Base-by-base conservation (phyloP, 495 filamentous ascomycete genomes). In the Thozetella sp. region DNA sequence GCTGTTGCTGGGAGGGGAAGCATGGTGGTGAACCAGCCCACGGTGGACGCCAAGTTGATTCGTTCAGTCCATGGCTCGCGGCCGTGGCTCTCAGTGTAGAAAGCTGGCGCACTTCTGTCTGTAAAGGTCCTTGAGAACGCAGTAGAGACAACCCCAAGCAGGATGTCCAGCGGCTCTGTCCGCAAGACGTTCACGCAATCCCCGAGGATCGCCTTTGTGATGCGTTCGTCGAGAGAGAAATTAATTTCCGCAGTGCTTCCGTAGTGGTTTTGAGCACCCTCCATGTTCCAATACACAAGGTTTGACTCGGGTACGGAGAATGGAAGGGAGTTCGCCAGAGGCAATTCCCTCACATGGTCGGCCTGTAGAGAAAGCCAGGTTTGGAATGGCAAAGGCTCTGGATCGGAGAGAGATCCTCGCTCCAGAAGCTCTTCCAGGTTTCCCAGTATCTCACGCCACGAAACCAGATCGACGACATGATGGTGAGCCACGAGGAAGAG, bases 391-490 rank as follows among this genome's bases (percentile, higher is more conserved):
- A 86, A 61, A 4, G 71, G 64, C 1, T 56, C 62, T 10, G 30
- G 25, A 0, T 46, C 13, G 12, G 57, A 6, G 3, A 61, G 0
- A 1, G 22, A 11, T 0, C 53, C 53, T 0, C 30, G 52, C 6
- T n/a, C 24, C 0, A 88, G 64, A 11, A 82, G 27, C 4, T 84
- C 79, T 58, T 86, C 83, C 30, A 87, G 46, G 43, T 88, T 84
- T 50, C 82, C 68, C 2, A 86, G 64, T 1, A 88, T 80, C 0
- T 85, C 74, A 15, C 80, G 67, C 84, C 84, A 88, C 0, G 85
- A 88, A 2, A 86, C 83, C 48, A 86, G 75, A 57, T 88, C 85
- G 24, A 86, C 72, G 2, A 86, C 80, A 11, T 85, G 55, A 62
- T 86, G 85, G 57, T 87, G 83, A 13, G 72, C 81, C 23, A 76